Evolutionary conservation across 306 rosid species (phyloP).

Genomic region (cucumber (Cucumis sativus)): DNA sequence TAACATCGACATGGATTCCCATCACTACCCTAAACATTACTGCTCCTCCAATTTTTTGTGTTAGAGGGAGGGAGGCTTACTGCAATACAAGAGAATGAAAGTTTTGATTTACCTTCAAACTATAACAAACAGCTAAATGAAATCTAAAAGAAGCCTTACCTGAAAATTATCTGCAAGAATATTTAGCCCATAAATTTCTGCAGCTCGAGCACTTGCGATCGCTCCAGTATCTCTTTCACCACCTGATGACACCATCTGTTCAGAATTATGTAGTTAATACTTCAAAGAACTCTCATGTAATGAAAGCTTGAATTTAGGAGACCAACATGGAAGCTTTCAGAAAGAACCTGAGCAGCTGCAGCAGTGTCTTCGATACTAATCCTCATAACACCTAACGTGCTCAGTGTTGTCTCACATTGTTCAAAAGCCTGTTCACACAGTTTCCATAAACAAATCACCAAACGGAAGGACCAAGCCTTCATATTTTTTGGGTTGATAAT

Average conservation of each 20-base stretch:
- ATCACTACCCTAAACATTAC: background rate
- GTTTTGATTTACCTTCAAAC: background rate
- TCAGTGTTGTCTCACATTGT: constrained; percentile 55
- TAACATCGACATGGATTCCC: background rate
- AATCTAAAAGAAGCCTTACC: constrained; percentile 23
- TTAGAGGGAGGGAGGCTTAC: background rate
- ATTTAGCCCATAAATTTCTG: constrained; percentile 61
- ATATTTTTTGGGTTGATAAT: too few species aligned
- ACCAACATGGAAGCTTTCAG: constrained; percentile 11
- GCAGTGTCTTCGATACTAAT: constrained; percentile 63
- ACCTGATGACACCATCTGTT: constrained; percentile 49
- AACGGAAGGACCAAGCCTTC: background rate
- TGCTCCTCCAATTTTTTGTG: background rate
- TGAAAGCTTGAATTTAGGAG: constrained; percentile 3
- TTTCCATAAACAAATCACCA: background rate
- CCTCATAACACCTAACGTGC: constrained; percentile 36
- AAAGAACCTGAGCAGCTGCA: constrained; percentile 65
- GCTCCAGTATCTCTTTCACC: constrained; percentile 53
- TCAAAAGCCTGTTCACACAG: constrained; percentile 51
- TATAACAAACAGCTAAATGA: background rate
- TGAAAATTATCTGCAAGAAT: constrained; percentile 62
- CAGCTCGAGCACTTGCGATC: constrained; percentile 85
- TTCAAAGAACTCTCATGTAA: constrained; percentile 4
- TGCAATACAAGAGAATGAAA: background rate
- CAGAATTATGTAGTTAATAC: constrained; percentile 18